Percentiles rank a stretch among this genome's conserved stretches.
Evolutionary conservation across 768 basidiomycete species (phyloP).

Genomic region (Boletus coccyginus): DNA sequence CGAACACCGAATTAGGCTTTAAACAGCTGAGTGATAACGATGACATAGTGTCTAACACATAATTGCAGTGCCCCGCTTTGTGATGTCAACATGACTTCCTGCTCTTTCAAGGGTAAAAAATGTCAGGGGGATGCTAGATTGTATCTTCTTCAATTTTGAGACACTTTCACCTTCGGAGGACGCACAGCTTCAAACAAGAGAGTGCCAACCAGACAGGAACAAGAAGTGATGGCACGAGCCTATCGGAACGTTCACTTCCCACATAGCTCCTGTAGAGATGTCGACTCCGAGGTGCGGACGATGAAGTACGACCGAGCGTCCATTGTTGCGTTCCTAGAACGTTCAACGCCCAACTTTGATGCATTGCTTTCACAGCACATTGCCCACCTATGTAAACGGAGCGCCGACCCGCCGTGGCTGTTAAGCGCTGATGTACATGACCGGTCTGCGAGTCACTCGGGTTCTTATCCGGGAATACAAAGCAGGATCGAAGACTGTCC

Average conservation of each 20-base stretch:
- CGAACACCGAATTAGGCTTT: neutral
- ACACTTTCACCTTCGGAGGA: neutral
- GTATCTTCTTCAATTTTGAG: neutral
- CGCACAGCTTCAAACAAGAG: too few relatives aligned
- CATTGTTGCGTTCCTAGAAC: neutral
- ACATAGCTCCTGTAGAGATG: neutral
- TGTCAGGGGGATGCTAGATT: neutral
- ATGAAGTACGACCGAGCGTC: neutral
- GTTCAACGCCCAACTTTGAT: neutral
- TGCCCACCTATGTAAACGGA: too few relatives aligned
- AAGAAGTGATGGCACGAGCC: too few relatives aligned
- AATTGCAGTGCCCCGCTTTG: neutral
- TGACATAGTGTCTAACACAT: neutral
- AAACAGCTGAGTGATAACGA: neutral
- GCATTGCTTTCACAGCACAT: neutral
- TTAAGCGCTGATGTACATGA: too few relatives aligned
- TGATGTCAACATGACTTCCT: neutral
- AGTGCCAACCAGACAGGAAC: neutral
- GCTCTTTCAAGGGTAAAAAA: neutral
- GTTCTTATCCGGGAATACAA: too few relatives aligned
- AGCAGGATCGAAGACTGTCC: too few relatives aligned
- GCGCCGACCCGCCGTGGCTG: too few relatives aligned
- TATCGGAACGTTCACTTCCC: neutral
- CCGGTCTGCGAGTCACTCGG: too few relatives aligned
- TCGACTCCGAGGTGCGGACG: neutral